phyloP scores from a whole-genome alignment of 2,329 filamentous ascomycete species.

The Cercospora sp. region DNA sequence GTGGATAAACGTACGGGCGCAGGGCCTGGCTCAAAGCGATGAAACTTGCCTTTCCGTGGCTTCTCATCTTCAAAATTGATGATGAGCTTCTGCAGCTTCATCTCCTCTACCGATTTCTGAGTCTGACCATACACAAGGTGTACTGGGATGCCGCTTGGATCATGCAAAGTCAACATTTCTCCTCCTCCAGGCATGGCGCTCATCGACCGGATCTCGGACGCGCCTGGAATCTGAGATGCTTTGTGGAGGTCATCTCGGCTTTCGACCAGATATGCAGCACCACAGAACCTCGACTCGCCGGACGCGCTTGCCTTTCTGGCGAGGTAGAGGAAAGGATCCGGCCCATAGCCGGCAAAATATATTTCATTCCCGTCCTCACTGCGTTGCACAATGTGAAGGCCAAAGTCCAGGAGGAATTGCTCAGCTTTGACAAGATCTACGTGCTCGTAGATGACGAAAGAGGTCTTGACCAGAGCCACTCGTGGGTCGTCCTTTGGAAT shows the following conservation, averaged over 20 bases:
- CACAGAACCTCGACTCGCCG: constrained; percentile 44
- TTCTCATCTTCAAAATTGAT: constrained; percentile 42
- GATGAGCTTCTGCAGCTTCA: constrained; percentile 37
- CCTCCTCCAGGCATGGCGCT: constrained; percentile 45
- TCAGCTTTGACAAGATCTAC: constrained; percentile 52
- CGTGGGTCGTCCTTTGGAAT: neutral
- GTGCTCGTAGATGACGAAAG: constrained; percentile 47
- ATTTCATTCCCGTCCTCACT: constrained; percentile 37
- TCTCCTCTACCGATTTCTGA: constrained; percentile 21
- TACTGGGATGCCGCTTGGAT: constrained; percentile 45
- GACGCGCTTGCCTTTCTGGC: neutral
- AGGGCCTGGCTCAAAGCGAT: constrained; percentile 49
- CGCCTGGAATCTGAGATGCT: constrained; percentile 26
- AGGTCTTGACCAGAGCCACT: constrained; percentile 3
- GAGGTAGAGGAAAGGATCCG: constrained; percentile 43
- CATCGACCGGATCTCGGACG: constrained; percentile 33
- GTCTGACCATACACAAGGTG: constrained; percentile 45
- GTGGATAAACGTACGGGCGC: no score
- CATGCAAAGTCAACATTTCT: constrained; percentile 39
- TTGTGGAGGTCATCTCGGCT: constrained; percentile 46
- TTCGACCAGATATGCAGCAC: constrained; percentile 46
- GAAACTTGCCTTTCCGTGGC: constrained; percentile 42
- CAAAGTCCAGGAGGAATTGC: constrained; percentile 48
- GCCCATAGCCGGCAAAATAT: constrained; percentile 48
- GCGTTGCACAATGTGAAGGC: constrained; percentile 44